These are phyloP conservation scores for Candolleomyces aberdarensis DNA, from an alignment of 768 basidiomycete species.

Conservation along the genomic window DNA sequence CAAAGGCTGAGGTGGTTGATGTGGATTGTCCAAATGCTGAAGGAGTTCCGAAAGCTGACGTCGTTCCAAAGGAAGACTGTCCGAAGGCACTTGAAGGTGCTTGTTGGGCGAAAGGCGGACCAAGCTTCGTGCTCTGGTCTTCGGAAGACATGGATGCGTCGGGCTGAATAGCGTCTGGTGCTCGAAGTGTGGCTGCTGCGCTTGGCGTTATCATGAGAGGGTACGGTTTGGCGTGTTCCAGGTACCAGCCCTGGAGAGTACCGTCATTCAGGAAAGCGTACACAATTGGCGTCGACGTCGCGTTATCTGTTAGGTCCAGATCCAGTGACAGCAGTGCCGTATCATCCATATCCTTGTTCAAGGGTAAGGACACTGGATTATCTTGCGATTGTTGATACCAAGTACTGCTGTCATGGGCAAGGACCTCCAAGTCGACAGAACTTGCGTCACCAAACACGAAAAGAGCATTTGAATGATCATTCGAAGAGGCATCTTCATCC, in stretches of 20 bases:
- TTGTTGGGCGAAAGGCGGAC: slow-evolving; percentile 3
- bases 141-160: slow-evolving; percentile 21
- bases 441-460: slow-evolving; percentile 44
- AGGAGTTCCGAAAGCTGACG: background rate
- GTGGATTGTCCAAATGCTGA: background rate
- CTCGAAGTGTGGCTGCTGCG: slow-evolving; percentile 4
- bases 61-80: slow-evolving; percentile 3
- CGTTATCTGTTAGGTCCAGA: slow-evolving; percentile 57
- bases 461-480: slow-evolving; percentile 38
- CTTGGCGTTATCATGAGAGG: slow-evolving; percentile 44
- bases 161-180: background rate
- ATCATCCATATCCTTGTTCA: slow-evolving; percentile 68
- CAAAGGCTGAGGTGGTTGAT: background rate
- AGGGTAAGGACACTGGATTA: slow-evolving; percentile 57
- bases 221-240: slow-evolving; percentile 60
- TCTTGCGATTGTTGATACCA: slow-evolving; percentile 53
- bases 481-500: slow-evolving; percentile 36
- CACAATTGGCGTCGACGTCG: slow-evolving; percentile 50
- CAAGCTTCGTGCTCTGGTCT: slow-evolving; percentile 2
- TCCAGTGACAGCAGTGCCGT: slow-evolving; percentile 65
- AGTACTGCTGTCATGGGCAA: slow-evolving; percentile 30
- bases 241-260: slow-evolving; percentile 69
- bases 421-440: slow-evolving; percentile 46
- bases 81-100: slow-evolving; percentile 12
- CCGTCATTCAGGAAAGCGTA: slow-evolving; percentile 80